phyloP scores from a whole-genome alignment of 2,329 filamentous ascomycete species.

The Pyrenochaeta sp. region DNA sequence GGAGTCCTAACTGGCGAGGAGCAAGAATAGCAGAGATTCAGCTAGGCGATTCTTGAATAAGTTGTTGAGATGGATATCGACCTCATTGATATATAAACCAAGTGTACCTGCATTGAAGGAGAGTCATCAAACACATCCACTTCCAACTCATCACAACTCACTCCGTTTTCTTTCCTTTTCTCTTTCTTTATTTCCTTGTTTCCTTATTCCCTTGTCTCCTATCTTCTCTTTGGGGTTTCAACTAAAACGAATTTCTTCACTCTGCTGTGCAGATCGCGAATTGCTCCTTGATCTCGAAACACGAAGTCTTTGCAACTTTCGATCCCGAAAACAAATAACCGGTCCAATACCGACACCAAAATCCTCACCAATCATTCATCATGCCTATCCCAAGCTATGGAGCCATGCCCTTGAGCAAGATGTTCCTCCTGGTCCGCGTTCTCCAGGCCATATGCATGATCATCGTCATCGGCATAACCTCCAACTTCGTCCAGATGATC shows the following conservation, averaged over 20 bases:
- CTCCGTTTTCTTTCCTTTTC: conserved; percentile 43
- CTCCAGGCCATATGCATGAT: conserved; percentile 75
- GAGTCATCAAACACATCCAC: conserved; percentile 44
- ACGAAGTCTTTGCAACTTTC: conserved; percentile 27
- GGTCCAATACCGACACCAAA: too few species aligned
- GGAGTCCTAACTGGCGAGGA: conserved; percentile 32
- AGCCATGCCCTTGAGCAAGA: conserved; percentile 72
- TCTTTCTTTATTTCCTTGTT: conserved; percentile 40
- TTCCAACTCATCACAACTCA: conserved; percentile 40
- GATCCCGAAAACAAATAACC: too few species aligned
- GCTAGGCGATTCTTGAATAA: conserved; percentile 27
- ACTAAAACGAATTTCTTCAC: conserved; percentile 29
- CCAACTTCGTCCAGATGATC: conserved; percentile 83
- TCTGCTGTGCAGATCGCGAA: conserved; percentile 48
- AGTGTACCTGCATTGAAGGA: conserved; percentile 19
- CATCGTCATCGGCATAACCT: conserved; percentile 78
- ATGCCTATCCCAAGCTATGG: conserved; percentile 69
- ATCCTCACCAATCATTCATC: conserved; percentile 43
- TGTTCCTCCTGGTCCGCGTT: conserved; percentile 76
- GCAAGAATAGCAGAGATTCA: conserved; percentile 46
- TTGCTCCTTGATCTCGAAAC: conserved; percentile 40
- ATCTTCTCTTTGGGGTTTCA: conserved; percentile 16
- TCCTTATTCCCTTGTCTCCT: conserved; percentile 45
- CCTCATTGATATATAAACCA: conserved; percentile 36
- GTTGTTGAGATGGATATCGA: conserved; percentile 25